Percentiles rank a stretch among this genome's conserved stretches.
phyloP scores from a whole-genome alignment of 2,329 filamentous ascomycete genomes.

The Penicillium thymicola region DNA sequence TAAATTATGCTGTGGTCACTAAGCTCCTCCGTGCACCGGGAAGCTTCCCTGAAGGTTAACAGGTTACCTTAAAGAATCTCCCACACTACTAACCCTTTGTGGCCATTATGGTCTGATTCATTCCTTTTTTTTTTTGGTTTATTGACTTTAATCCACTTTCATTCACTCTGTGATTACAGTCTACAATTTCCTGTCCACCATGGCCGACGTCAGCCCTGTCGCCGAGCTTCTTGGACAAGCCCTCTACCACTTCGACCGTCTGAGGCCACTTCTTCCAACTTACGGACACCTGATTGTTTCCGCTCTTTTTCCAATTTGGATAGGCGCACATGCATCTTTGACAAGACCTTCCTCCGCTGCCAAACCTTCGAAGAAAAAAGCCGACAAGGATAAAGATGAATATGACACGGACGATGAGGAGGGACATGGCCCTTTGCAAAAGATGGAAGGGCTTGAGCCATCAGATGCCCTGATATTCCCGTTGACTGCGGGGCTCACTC shows the following conservation, averaged over 20 bases:
- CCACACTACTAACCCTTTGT: not conserved
- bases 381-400: constrained; percentile 27
- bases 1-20: not conserved
- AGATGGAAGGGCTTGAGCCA: constrained; percentile 66
- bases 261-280: constrained; percentile 52
- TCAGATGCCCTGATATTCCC: constrained; percentile 84
- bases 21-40: not conserved
- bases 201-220: constrained; percentile 37
- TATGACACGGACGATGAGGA: constrained; percentile 47
- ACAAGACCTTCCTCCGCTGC: constrained; percentile 77
- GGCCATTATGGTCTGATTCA: constrained; percentile 15
- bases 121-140: not conserved
- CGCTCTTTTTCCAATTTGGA: constrained; percentile 77
- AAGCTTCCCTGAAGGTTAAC: constrained; percentile 16
- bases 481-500: constrained; percentile 66
- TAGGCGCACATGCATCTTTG: constrained; percentile 80
- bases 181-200: constrained; percentile 13
- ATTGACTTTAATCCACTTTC: not conserved
- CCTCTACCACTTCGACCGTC: constrained; percentile 44
- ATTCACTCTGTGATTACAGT: not conserved
- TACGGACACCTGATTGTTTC: constrained; percentile 63
- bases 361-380: constrained; percentile 53
- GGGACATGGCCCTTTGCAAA: constrained; percentile 52
- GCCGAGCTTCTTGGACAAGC: constrained; percentile 40
- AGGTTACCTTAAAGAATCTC: constrained; percentile 11